Evolutionary conservation across 1,284 basidiomycete species (phyloP).

Genomic region (Cryptococcus neoformans): DNA sequence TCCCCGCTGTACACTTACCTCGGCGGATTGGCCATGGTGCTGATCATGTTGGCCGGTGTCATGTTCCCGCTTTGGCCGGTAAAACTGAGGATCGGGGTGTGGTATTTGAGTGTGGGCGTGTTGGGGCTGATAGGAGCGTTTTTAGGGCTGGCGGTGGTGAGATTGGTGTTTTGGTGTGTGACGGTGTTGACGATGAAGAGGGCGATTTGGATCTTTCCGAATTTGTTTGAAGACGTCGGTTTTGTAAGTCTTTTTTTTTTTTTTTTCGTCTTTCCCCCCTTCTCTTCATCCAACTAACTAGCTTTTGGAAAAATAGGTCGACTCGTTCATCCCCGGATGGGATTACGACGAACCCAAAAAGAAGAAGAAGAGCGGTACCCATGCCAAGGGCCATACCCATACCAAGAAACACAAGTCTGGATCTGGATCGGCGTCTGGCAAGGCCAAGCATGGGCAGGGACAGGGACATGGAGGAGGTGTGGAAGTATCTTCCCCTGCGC

Average conservation of each 20-base stretch:
- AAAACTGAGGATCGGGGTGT: constrained; percentile 89
- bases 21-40: constrained; percentile 90
- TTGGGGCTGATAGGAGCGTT: constrained; percentile 87
- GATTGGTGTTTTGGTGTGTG: constrained; percentile 91
- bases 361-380: constrained; percentile 57
- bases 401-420: no score
- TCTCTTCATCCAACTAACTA: not conserved
- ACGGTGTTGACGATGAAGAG: constrained; percentile 82
- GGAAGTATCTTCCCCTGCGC: no score
- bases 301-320: constrained; percentile 60
- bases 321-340: constrained; percentile 96
- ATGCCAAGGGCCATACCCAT: no score
- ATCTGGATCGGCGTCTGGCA: no score
- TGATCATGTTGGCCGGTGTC: constrained; percentile 89
- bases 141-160: constrained; percentile 85
- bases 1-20: constrained; percentile 90
- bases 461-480: no score
- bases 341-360: constrained; percentile 96
- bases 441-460: no score
- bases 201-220: constrained; percentile 99
- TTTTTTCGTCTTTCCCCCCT: not conserved
- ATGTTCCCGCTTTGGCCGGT: constrained; percentile 99
- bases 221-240: constrained; percentile 97
- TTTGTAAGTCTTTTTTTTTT: constrained; percentile 65
- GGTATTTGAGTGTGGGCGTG: constrained; percentile 88